Evolutionary conservation across 1,284 basidiomycete genomes (phyloP).

Genomic region (Cryptococcus sp.): DNA sequence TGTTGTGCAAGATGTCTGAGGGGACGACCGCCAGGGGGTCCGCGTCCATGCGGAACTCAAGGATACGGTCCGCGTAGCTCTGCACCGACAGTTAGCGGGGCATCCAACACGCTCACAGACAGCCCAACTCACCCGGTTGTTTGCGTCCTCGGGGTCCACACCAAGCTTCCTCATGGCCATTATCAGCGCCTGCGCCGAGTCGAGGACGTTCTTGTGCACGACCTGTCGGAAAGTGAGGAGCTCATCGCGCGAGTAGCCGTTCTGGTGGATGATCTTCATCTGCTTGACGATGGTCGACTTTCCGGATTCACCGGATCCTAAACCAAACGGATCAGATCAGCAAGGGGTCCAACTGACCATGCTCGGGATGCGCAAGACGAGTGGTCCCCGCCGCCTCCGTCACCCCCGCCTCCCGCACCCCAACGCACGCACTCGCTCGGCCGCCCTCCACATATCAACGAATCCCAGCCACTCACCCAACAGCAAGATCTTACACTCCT

Average conservation of each 20-base stretch:
- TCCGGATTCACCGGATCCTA: conserved; percentile 79
- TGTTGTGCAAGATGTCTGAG: conserved; percentile 64
- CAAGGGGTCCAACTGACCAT: background rate
- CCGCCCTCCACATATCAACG: background rate
- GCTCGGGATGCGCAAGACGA: too few relatives aligned
- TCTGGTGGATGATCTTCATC: conserved; percentile 99
- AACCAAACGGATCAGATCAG: background rate
- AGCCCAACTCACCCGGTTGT: conserved; percentile 62
- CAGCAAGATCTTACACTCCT: conserved; percentile 91
- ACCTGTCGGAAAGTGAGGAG: conserved; percentile 73
- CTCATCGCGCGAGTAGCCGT: conserved; percentile 81
- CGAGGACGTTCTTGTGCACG: conserved; percentile 70
- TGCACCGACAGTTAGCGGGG: conserved; percentile 10
- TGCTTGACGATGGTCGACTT: conserved; percentile 97
- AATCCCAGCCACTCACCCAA: conserved; percentile 60
- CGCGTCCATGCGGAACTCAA: conserved; percentile 53
- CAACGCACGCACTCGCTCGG: background rate
- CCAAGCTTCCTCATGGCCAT: conserved; percentile 86
- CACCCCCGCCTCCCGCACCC: background rate
- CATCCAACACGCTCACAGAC: background rate
- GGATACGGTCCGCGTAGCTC: conserved; percentile 53
- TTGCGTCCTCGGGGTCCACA: conserved; percentile 71
- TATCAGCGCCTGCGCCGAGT: conserved; percentile 84
- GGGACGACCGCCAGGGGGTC: conserved; percentile 50
- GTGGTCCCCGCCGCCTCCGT: too few relatives aligned